phyloP scores from a whole-genome alignment of 257 asterid species.

The Solanum gracilifrons region DNA sequence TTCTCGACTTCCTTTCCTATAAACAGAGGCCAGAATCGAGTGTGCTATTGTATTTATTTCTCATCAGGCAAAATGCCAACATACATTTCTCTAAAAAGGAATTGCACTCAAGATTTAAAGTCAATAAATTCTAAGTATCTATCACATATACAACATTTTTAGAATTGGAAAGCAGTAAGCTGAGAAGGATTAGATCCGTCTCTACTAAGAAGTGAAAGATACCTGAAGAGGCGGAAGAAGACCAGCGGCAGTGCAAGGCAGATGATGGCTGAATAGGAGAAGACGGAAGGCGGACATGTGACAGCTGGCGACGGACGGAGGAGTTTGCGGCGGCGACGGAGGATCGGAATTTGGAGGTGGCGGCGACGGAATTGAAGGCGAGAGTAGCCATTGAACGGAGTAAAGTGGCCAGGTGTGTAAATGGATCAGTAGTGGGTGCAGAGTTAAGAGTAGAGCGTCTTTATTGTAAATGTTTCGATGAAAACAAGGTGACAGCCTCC shows the following conservation, averaged over 20 bases:
- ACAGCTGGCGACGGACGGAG: background rate
- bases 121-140: background rate
- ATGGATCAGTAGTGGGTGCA: background rate
- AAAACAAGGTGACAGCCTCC: background rate
- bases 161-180: background rate
- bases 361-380: slow-evolving; percentile 6
- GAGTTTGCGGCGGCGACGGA: background rate
- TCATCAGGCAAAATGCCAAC: background rate
- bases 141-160: background rate
- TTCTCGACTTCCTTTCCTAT: background rate
- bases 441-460: background rate
- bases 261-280: background rate
- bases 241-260: background rate
- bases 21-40: background rate
- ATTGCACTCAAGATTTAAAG: background rate
- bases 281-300: background rate
- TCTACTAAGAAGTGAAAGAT: background rate
- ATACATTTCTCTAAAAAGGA: background rate
- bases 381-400: background rate
- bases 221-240: slow-evolving; percentile 3
- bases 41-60: background rate
- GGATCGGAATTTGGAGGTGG: background rate
- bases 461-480: background rate
- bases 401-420: background rate
- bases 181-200: background rate